A percentile compares a stretch with the other conserved stretches of the same genome.
These are phyloP conservation scores for Eucalyptus decipiens DNA, from an alignment of 345 rosid genomes.

Conservation along the genomic window DNA sequence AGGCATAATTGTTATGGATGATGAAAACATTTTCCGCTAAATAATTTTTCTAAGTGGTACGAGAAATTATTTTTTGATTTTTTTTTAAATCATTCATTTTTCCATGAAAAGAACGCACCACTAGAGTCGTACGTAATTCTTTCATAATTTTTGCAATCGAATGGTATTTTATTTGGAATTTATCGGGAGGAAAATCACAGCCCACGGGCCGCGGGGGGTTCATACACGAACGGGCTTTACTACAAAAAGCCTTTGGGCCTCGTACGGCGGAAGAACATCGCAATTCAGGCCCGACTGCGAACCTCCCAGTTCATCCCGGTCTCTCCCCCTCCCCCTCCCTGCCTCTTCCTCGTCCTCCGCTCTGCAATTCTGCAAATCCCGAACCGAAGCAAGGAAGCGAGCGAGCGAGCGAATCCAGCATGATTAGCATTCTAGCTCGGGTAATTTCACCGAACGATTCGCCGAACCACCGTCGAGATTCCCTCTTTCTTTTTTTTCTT, in stretches of 20 bases:
- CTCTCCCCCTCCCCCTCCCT: fast-evolving
- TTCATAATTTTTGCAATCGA: not conserved
- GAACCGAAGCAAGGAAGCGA: not conserved
- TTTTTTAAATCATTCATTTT: too few relatives aligned
- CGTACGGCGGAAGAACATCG: not conserved
- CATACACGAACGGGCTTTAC: not conserved
- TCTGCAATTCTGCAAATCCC: not conserved
- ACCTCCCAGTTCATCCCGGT: not conserved
- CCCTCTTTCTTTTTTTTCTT: not conserved
- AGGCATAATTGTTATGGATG: not conserved
- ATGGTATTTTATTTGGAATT: not conserved
- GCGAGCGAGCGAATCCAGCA: not conserved
- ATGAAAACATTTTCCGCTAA: not conserved
- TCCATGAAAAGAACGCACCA: too few relatives aligned
- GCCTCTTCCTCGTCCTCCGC: not conserved
- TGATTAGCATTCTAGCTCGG: slow-evolving; percentile 69
- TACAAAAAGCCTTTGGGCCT: not conserved
- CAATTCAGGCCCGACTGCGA: not conserved
- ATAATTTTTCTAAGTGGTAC: not conserved
- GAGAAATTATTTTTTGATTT: fast-evolving
- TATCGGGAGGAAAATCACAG: not conserved
- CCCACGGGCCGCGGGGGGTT: not conserved
- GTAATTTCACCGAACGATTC: not conserved
- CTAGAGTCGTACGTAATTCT: not conserved
- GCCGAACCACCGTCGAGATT: not conserved